These are phyloP conservation scores for Candida chauliodis DNA, from an alignment of 805 yeast genomes.

Conservation along the genomic window DNA sequence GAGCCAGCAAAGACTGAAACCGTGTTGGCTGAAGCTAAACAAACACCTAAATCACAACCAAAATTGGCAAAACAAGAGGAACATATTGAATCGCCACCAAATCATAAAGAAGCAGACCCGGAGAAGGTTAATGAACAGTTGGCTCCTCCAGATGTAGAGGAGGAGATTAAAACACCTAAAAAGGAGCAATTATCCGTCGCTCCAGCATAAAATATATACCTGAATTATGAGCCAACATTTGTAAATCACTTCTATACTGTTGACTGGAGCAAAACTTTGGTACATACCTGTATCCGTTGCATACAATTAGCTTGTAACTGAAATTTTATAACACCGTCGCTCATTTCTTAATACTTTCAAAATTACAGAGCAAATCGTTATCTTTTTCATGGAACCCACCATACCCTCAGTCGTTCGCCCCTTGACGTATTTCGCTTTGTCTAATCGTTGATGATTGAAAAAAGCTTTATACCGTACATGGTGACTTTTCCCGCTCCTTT, in stretches of 20 bases:
- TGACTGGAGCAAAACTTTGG: too few species aligned
- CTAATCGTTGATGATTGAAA: constrained; percentile 31
- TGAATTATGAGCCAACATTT: too few species aligned
- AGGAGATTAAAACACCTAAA: constrained; percentile 9
- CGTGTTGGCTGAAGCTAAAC: constrained; percentile 8
- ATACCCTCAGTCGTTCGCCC: constrained; percentile 49
- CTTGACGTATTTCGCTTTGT: constrained; percentile 54
- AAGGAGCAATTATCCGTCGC: background rate
- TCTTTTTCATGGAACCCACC: constrained; percentile 9
- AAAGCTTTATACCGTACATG: constrained; percentile 11
- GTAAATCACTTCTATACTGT: too few species aligned
- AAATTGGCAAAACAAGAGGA: constrained; percentile 8
- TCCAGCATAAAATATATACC: background rate
- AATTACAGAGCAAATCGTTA: too few species aligned
- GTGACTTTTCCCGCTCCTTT: constrained; percentile 12
- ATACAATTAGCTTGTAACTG: too few species aligned
- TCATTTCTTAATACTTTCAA: too few species aligned
- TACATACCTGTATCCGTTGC: too few species aligned
- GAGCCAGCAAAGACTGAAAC: constrained; percentile 13
- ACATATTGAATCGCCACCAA: constrained; percentile 5
- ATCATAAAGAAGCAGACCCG: background rate
- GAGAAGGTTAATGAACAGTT: constrained; percentile 4
- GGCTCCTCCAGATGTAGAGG: constrained; percentile 10
- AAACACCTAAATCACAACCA: constrained; percentile 9
- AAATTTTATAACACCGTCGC: too few species aligned